phyloP scores from a whole-genome alignment of 306 rosid genomes.

The Vigna angularis region DNA sequence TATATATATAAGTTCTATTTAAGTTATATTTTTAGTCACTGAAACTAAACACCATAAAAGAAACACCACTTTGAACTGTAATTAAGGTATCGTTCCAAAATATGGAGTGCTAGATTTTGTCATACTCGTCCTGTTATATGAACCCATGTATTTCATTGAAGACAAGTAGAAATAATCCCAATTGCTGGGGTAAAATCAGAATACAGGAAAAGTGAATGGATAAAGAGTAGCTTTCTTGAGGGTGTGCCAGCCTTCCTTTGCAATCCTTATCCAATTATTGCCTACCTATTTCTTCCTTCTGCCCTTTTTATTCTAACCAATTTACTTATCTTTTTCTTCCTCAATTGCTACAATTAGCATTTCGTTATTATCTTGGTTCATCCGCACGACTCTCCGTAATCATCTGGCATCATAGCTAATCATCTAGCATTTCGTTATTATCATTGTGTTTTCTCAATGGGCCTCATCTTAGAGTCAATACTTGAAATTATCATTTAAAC shows the following conservation, averaged over 20 bases:
- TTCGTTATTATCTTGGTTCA: neutral
- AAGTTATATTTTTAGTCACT: neutral
- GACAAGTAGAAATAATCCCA: slow-evolving; percentile 5
- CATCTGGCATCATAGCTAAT: neutral
- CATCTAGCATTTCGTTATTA: neutral
- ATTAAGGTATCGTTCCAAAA: neutral
- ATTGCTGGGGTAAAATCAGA: neutral
- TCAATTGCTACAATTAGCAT: neutral
- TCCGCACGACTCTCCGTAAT: neutral
- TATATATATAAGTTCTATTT: neutral
- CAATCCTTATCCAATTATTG: neutral
- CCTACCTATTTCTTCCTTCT: slow-evolving; percentile 3
- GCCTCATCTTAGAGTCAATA: neutral
- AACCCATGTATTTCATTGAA: neutral
- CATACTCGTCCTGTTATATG: neutral
- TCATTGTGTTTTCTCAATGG: slow-evolving; percentile 3
- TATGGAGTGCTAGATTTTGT: slow-evolving; percentile 15
- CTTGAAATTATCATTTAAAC: slow-evolving; percentile 16
- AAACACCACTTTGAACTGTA: neutral
- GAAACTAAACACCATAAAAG: neutral
- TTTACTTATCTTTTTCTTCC: neutral
- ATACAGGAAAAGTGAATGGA: slow-evolving; percentile 5
- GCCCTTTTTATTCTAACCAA: neutral
- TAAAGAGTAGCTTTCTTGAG: neutral
- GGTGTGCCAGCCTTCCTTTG: neutral